Percentiles rank a stretch among this genome's conserved stretches.
phyloP scores from a whole-genome alignment of 768 basidiomycete genomes.

The Rhodosporidiobolus sp. region DNA sequence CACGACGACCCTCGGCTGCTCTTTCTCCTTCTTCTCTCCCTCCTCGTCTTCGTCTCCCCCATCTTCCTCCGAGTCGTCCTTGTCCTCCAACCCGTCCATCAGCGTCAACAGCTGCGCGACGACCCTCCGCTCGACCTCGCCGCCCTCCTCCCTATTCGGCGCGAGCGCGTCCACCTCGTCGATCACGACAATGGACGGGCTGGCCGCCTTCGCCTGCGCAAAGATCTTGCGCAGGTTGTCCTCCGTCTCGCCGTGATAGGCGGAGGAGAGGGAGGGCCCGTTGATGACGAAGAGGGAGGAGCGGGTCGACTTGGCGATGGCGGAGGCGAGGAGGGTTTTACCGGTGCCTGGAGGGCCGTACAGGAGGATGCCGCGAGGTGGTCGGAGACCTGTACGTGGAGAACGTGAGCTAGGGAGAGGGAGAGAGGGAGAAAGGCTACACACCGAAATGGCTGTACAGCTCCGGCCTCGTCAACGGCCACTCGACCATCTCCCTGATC shows the following conservation, averaged over 20 bases:
- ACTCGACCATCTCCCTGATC: constrained; percentile 79
- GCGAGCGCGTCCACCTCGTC: constrained; percentile 96
- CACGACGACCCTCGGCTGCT: constrained; percentile 67
- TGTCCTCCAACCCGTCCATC: constrained; percentile 72
- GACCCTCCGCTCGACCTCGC: constrained; percentile 93
- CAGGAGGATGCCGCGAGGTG: constrained; percentile 89
- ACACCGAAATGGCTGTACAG: constrained; percentile 72
- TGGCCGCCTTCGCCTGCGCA: constrained; percentile 70
- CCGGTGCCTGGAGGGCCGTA: constrained; percentile 97
- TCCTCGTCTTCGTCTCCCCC: constrained; percentile 42
- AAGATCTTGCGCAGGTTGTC: constrained; percentile 85
- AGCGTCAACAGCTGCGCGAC: constrained; percentile 92
- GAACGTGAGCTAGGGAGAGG: constrained; percentile 33
- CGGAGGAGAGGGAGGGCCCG: constrained; percentile 89
- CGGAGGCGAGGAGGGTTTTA: constrained; percentile 92
- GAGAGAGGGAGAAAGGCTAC: constrained; percentile 36
- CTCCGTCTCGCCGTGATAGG: constrained; percentile 97
- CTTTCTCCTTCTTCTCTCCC: constrained; percentile 23
- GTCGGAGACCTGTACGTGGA: constrained; percentile 67
- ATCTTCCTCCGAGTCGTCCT: constrained; percentile 56
- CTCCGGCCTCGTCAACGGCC: constrained; percentile 77
- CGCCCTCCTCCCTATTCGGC: constrained; percentile 81
- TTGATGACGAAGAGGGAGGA: constrained; percentile 90
- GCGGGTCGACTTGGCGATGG: constrained; percentile 80
- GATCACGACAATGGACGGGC: constrained; percentile 87